These are phyloP conservation scores for Chaetomiaceae sp. DNA, from an alignment of 2,329 filamentous ascomycete genomes.

Conservation along the genomic window DNA sequence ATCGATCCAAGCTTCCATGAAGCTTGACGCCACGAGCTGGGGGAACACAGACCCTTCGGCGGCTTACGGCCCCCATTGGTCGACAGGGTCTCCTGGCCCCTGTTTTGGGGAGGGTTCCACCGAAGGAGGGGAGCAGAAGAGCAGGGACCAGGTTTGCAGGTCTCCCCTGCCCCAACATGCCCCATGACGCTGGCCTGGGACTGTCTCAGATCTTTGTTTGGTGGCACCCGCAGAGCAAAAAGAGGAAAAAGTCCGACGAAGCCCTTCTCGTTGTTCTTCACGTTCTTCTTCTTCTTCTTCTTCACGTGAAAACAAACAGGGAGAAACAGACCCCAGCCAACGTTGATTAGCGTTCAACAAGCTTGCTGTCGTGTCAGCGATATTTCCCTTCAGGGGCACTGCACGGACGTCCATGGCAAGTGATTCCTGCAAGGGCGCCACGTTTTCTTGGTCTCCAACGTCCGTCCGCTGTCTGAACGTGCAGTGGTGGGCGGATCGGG, in stretches of 20 bases:
- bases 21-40: background rate
- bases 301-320: background rate
- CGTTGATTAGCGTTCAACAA: background rate
- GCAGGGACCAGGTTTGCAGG: constrained; percentile 17
- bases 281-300: too few species aligned
- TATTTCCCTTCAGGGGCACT: background rate
- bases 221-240: background rate
- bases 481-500: background rate
- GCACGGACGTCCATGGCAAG: background rate
- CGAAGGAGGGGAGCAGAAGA: background rate
- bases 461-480: constrained; percentile 10
- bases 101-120: background rate
- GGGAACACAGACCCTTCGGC: background rate
- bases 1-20: constrained; percentile 5
- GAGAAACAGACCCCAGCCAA: background rate
- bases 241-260: constrained; percentile 2
- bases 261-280: too few species aligned
- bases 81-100: background rate
- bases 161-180: background rate
- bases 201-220: constrained; percentile 17
- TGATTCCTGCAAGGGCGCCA: constrained; percentile 10
- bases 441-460: constrained; percentile 7
- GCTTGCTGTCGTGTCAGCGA: constrained; percentile 11
- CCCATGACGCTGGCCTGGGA: constrained; percentile 1
- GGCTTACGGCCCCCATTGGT: constrained; percentile 4